Base-by-base conservation (phyloP, 371 early-diverging fungal genomes). In the Mortierella sp. region DNA sequence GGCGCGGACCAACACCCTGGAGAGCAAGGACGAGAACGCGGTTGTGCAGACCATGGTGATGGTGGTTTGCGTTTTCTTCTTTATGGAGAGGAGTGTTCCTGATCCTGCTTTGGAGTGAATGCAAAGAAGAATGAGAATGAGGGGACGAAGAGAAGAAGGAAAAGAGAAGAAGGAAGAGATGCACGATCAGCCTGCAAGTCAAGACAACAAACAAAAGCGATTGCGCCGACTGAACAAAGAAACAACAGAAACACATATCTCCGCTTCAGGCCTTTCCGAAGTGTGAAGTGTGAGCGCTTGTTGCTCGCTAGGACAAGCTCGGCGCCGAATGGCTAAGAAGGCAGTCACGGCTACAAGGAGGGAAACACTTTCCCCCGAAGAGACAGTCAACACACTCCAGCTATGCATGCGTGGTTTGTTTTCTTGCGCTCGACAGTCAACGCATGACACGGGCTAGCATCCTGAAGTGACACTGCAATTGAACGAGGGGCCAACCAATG, bases 1-100 rank as follows among this genome's bases (percentile, higher is more conserved):
- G 55, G 83, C 71, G 48, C 83, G 64, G 57, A 72, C 71, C 40
- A 83, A 71, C 44, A 80, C 74, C 80, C 83, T 83, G 64, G 83
- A 44, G 54, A 83, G 59, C 57, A 80, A 61, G 48, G 57, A 70
- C 57, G 83, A 79, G 77, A 83, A 76, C 80, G 77, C 83, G 77
- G 79, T 76, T 57, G 83, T 76, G 80, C 83, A 79, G 71, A 76
- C 76, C 83, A 82, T 55, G 50, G 46, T 64, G 64, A 21, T 19
- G 50, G 59, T 16, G 31, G 31, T 31, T 28, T 14, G 44, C 11
- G 44, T 44, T 44, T n/a, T 44, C 28, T 46, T 44, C 43, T 71
- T 16, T 21, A 14, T 46, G 13, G 48, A 54, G 40, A 46, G 26
- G 43, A 55, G 26, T 55, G 44, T 61, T 59, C 48, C 57, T 44